Evolutionary conservation across 768 basidiomycete species (phyloP).

Genomic region (Gloeophyllum trabeum): DNA sequence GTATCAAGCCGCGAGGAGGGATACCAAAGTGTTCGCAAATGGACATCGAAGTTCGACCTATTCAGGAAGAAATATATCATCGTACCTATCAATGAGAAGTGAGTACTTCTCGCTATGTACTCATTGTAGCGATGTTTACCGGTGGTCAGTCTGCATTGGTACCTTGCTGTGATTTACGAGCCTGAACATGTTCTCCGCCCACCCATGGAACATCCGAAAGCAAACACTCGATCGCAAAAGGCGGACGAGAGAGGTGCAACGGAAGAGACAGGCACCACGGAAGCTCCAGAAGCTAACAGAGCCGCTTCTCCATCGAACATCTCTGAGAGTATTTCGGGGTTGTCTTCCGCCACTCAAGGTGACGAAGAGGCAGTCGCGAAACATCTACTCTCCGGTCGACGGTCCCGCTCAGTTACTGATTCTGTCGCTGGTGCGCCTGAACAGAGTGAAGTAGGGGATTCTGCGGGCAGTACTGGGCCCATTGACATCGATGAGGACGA

Average conservation of each 20-base stretch:
- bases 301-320: not conserved
- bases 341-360: not conserved
- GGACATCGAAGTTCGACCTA: slow-evolving; percentile 84
- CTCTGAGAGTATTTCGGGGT: not conserved
- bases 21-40: slow-evolving; percentile 82
- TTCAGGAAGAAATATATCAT: slow-evolving; percentile 91
- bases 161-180: slow-evolving; percentile 85
- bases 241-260: no score
- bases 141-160: slow-evolving; percentile 85
- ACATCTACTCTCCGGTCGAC: no score
- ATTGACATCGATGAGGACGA: no score
- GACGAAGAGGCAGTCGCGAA: not conserved
- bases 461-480: no score
- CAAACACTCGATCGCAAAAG: no score
- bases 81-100: slow-evolving; percentile 97
- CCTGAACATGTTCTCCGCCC: slow-evolving; percentile 53
- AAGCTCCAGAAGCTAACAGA: not conserved
- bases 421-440: no score
- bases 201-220: slow-evolving; percentile 17
- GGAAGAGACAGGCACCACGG: not conserved
- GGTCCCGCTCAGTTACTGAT: no score
- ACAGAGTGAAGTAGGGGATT: no score
- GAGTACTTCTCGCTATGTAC: slow-evolving; percentile 13
- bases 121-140: not conserved
- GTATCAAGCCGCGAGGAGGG: slow-evolving; percentile 39